A percentile compares a stretch with the other conserved stretches of the same genome.
These are phyloP conservation scores for Hanseniaspora uvarum DNA, from an alignment of 1,139 yeast species.

Conservation along the genomic window DNA sequence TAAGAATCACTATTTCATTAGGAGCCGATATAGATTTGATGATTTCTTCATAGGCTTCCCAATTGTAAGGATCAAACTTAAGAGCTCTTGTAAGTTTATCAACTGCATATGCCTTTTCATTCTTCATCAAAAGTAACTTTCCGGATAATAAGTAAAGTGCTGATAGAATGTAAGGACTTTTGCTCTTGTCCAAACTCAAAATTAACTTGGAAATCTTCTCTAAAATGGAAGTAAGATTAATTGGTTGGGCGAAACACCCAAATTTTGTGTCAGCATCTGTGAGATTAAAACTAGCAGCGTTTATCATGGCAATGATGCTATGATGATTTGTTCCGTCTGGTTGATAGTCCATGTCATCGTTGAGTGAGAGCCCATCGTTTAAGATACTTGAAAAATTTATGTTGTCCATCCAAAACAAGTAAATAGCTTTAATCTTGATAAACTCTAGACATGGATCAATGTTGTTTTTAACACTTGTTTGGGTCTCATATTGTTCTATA, in stretches of 20 bases:
- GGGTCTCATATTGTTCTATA: neutral
- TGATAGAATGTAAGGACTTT: constrained; percentile 30
- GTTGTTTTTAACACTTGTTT: neutral
- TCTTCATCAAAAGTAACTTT: constrained; percentile 51
- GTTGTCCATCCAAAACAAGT: constrained; percentile 5
- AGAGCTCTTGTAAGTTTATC: constrained; percentile 47
- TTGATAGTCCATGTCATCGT: neutral
- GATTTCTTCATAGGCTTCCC: constrained; percentile 91
- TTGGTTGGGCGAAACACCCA: neutral
- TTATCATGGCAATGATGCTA: neutral
- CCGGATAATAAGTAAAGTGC: constrained; percentile 64
- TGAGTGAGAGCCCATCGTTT: neutral
- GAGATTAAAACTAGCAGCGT: neutral
- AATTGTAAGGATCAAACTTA: constrained; percentile 62
- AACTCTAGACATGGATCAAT: neutral
- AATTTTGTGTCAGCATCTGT: neutral
- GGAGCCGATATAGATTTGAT: constrained; percentile 52
- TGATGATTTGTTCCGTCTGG: neutral
- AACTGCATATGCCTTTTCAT: constrained; percentile 51
- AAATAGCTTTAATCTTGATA: neutral
- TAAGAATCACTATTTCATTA: constrained; percentile 49
- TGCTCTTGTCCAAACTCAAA: neutral
- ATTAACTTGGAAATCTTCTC: neutral
- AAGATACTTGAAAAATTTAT: neutral
- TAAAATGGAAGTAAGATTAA: neutral